phyloP scores from a whole-genome alignment of 441 rosid species.

The Corymbia calophylla region DNA sequence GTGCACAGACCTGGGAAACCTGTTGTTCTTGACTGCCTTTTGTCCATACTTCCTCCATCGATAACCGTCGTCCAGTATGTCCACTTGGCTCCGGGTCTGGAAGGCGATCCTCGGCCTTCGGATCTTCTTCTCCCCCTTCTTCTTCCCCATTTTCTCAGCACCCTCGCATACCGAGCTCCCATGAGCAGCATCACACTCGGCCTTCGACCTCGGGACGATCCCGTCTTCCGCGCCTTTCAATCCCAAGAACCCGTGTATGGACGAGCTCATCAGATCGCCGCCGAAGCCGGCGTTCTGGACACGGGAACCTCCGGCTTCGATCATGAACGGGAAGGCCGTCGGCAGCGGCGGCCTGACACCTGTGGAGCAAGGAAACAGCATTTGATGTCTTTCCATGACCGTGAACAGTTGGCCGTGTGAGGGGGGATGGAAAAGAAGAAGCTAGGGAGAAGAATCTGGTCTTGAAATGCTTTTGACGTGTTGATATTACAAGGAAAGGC shows the following conservation, averaged over 20 bases:
- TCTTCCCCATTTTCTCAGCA: neutral
- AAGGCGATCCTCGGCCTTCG: slow-evolving; percentile 2
- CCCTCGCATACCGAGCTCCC: neutral
- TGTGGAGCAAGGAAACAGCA: neutral
- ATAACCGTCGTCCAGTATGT: slow-evolving; percentile 8
- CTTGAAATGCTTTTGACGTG: neutral
- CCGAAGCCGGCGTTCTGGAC: neutral
- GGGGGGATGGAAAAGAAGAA: neutral
- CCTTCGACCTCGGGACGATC: neutral
- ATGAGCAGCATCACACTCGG: neutral
- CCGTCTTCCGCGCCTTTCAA: neutral
- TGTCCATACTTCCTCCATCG: slow-evolving; percentile 11
- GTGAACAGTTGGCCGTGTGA: neutral
- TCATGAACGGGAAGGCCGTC: neutral
- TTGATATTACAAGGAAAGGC: neutral
- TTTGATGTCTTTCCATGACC: neutral
- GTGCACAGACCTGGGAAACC: slow-evolving; percentile 1
- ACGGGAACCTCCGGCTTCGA: neutral
- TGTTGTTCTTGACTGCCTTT: slow-evolving; percentile 13
- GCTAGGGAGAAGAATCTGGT: neutral
- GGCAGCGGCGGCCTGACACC: neutral
- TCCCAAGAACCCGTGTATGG: neutral
- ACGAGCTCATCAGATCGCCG: neutral
- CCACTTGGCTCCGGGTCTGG: slow-evolving; percentile 6
- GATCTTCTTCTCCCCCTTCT: slow-evolving; percentile 7